Percentiles rank a stretch among this genome's conserved stretches.
These are phyloP conservation scores for Backusella australiensis DNA, from an alignment of 192 early-diverging fungal species.

Conservation along the genomic window DNA sequence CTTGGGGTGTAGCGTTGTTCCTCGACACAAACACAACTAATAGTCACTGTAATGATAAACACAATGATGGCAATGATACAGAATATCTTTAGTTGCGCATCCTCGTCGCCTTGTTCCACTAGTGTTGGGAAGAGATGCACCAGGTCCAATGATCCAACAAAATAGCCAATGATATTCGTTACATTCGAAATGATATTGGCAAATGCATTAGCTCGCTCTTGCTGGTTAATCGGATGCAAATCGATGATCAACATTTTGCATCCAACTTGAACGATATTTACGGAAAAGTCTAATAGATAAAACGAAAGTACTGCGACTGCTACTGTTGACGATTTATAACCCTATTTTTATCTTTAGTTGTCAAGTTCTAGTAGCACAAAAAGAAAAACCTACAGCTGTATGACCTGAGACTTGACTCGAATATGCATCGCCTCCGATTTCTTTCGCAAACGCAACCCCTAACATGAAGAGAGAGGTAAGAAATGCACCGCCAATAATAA, in stretches of 20 bases:
- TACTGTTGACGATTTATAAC: not conserved
- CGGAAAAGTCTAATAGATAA: not conserved
- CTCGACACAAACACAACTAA: not conserved
- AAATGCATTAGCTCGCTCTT: not conserved
- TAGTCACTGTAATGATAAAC: not conserved
- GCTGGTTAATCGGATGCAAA: not conserved
- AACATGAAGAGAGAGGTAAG: not conserved
- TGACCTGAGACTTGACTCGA: not conserved
- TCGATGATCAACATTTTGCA: not conserved
- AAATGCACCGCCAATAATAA: not conserved
- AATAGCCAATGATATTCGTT: constrained; percentile 1
- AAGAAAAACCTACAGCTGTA: not conserved
- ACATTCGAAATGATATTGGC: not conserved
- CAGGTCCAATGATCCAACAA: not conserved
- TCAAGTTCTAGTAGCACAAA: not conserved
- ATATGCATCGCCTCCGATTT: not conserved
- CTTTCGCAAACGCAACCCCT: constrained; percentile 6
- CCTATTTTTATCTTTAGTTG: not conserved
- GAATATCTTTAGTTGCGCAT: constrained; percentile 1
- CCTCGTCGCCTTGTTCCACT: not conserved
- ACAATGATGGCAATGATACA: not conserved
- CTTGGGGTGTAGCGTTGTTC: not conserved
- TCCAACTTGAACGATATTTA: not conserved
- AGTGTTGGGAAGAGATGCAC: not conserved
- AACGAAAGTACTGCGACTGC: not conserved